Conservation (phyloP, 768 basidiomycete genomes). For the Rhodotorula diobovata region DNA sequence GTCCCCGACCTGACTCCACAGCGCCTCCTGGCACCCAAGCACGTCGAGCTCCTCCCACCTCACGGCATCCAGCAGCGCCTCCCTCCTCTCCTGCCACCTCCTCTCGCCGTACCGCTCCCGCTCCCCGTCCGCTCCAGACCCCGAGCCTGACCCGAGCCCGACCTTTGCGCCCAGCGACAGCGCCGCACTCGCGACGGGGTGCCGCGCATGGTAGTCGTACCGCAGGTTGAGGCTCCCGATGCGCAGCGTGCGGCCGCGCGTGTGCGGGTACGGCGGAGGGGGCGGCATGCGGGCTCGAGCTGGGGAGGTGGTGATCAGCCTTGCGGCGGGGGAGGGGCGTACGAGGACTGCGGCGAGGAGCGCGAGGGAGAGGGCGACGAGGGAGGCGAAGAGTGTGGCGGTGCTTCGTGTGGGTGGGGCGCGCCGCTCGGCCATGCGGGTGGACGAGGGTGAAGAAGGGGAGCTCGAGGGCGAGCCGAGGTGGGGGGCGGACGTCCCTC, state of each 20-base stretch:
- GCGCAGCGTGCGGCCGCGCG: neutral
- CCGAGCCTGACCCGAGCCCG: neutral
- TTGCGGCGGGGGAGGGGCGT: neutral
- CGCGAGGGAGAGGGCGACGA: neutral
- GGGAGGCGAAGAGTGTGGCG: neutral
- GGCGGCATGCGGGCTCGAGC: neutral
- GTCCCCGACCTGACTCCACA: conserved; percentile 32
- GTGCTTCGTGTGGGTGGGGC: neutral
- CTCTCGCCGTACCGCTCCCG: conserved; percentile 12
- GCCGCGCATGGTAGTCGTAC: conserved; percentile 4
- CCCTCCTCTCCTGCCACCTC: conserved; percentile 15
- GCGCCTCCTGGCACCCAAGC: conserved; percentile 40
- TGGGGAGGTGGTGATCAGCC: neutral
- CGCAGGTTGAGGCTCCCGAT: conserved; percentile 19
- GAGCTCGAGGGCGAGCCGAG: too few species aligned
- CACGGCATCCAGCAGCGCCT: conserved; percentile 32
- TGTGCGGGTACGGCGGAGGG: neutral
- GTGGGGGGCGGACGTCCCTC: too few species aligned
- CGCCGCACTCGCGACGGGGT: neutral
- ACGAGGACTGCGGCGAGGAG: neutral
- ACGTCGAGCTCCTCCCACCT: conserved; percentile 33
- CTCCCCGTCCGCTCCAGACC: neutral
- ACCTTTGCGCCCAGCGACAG: neutral
- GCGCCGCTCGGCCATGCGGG: too few species aligned
- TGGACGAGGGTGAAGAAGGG: neutral